These are phyloP conservation scores for Moringa oleifera DNA, from an alignment of 345 rosid species.

Conservation along the genomic window DNA sequence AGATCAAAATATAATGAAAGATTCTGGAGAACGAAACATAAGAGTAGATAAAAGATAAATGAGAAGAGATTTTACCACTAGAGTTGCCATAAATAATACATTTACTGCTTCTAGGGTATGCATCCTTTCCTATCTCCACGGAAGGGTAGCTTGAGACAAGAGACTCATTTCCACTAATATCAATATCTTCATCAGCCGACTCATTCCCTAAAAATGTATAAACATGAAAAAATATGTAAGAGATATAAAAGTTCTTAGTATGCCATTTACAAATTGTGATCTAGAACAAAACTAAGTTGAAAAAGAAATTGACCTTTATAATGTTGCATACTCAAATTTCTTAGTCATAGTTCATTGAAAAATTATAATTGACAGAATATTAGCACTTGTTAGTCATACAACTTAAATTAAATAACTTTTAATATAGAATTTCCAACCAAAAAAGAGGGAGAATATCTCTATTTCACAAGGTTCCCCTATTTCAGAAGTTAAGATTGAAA, in stretches of 20 bases:
- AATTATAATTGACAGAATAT: constrained; percentile 37
- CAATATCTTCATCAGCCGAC: constrained; percentile 70
- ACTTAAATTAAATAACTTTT: no score
- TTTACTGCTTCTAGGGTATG: constrained; percentile 21
- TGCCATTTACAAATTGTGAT: not conserved
- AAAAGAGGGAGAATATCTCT: constrained; percentile 52
- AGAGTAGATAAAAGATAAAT: no score
- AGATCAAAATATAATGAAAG: no score
- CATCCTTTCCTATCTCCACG: constrained; percentile 40
- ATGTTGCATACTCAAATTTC: constrained; percentile 70
- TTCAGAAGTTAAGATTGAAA: no score
- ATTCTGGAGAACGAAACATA: no score
- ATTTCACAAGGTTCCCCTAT: constrained; percentile 75
- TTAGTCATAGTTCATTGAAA: constrained; percentile 57
- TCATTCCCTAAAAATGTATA: constrained; percentile 50
- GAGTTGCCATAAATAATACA: constrained; percentile 37
- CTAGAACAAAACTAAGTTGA: not conserved
- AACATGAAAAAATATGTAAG: not conserved
- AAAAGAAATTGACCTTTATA: constrained; percentile 42
- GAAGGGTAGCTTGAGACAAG: constrained; percentile 54
- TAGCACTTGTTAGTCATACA: constrained; percentile 5
- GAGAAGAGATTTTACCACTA: no score
- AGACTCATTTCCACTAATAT: constrained; percentile 79
- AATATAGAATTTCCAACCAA: constrained; percentile 17
- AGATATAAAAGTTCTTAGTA: not conserved